Evolutionary conservation across 2,329 filamentous ascomycete species (phyloP).

Genomic region (Dryadomyces quercivorus): DNA sequence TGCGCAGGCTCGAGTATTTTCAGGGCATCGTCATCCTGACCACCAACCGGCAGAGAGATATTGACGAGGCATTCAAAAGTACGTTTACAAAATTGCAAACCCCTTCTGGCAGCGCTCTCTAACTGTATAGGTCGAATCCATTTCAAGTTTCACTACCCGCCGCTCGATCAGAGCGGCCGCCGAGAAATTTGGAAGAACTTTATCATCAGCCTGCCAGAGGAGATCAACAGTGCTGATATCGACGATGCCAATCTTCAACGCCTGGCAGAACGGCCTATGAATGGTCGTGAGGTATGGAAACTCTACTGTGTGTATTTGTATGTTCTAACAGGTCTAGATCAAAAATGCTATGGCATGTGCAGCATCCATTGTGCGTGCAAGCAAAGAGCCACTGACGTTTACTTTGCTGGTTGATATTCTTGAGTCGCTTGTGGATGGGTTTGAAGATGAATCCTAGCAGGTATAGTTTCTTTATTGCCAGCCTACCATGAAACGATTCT

Average conservation of each 20-base stretch:
- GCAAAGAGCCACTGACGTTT: not conserved
- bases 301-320: too few species aligned
- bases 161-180: not conserved
- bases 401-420: not conserved
- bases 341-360: not conserved
- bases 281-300: conserved; percentile 2
- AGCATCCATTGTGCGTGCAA: not conserved
- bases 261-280: not conserved
- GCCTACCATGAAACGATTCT: not conserved
- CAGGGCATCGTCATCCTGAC: conserved; percentile 6
- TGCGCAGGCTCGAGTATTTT: conserved; percentile 19
- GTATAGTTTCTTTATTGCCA: too few species aligned
- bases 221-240: not conserved
- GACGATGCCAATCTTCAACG: not conserved
- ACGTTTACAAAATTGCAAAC: not conserved
- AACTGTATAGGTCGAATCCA: not conserved
- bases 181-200: conserved; percentile 3
- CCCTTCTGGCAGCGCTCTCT: not conserved
- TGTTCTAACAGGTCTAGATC: too few species aligned
- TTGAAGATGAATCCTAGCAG: not conserved
- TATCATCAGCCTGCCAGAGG: conserved; percentile 2
- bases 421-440: conserved; percentile 1
- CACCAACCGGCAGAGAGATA: conserved; percentile 2
- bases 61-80: conserved; percentile 4
- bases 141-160: conserved; percentile 3